Evolutionary conservation across 371 early-diverging fungal species (phyloP).

Genomic region (Rhizopus arrhizus): DNA sequence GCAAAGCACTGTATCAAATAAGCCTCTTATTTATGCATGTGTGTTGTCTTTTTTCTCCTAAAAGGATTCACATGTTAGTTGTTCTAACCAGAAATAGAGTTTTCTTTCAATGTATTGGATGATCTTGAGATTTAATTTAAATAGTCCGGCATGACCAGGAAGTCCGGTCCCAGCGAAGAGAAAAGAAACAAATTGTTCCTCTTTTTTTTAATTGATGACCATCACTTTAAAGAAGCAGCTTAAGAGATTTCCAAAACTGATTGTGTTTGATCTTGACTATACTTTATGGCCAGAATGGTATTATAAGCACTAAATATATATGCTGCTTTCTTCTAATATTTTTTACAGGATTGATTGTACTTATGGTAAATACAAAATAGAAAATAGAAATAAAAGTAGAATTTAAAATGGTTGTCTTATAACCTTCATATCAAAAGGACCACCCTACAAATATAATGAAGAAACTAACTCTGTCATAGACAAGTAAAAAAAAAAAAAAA

Average conservation of each 20-base stretch:
- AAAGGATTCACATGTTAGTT: too few relatives aligned
- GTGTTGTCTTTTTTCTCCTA: too few relatives aligned
- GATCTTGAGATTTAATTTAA: too few relatives aligned
- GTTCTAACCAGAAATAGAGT: too few relatives aligned
- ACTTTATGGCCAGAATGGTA: constrained; percentile 58
- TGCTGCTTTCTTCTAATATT: neutral
- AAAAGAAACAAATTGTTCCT: too few relatives aligned
- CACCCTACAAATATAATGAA: constrained; percentile 30
- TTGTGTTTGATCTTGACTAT: constrained; percentile 58
- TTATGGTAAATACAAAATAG: constrained; percentile 24
- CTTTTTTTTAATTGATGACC: too few relatives aligned
- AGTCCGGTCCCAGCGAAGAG: too few relatives aligned
- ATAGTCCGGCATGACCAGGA: too few relatives aligned
- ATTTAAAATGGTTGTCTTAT: too few relatives aligned
- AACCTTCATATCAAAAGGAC: constrained; percentile 20
- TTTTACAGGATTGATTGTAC: constrained; percentile 44
- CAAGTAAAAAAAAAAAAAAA: constrained; percentile 23
- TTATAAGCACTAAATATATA: neutral
- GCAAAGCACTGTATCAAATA: too few relatives aligned
- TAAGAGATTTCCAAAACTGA: constrained; percentile 40
- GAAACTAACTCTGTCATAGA: constrained; percentile 14
- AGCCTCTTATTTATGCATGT: too few relatives aligned
- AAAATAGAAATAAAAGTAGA: neutral
- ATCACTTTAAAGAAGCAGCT: constrained; percentile 5
- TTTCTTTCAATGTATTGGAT: too few relatives aligned